Evolutionary conservation across 495 filamentous ascomycete genomes (phyloP).

Genomic region (Xylaria venustula): DNA sequence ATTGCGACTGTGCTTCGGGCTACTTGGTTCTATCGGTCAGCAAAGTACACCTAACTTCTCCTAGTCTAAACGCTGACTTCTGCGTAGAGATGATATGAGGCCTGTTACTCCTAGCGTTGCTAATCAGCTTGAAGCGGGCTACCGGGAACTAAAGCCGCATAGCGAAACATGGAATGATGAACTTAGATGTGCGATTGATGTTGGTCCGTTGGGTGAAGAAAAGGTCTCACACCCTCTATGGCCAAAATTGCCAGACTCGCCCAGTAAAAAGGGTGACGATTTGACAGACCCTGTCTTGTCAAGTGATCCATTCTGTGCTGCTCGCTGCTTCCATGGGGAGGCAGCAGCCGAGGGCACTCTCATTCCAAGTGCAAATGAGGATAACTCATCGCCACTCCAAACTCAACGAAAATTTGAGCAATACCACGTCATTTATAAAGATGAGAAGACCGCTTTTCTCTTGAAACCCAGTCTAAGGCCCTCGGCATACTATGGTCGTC

Average conservation of each 20-base stretch:
- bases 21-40: conserved; percentile 88
- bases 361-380: conserved; percentile 38
- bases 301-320: conserved; percentile 53
- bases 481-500: conserved; percentile 73
- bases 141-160: conserved; percentile 82
- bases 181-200: conserved; percentile 83
- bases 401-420: conserved; percentile 55
- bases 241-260: conserved; percentile 54
- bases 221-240: conserved; percentile 83
- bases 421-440: conserved; percentile 80
- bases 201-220: conserved; percentile 85
- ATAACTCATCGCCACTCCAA: conserved; percentile 30
- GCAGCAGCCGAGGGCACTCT: conserved; percentile 52
- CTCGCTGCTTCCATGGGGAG: conserved; percentile 53
- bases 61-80: conserved; percentile 12
- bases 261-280: conserved; percentile 31
- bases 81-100: conserved; percentile 70
- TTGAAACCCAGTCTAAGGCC: conserved; percentile 76
- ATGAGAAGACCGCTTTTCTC: conserved; percentile 71
- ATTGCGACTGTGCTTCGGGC: conserved; percentile 77
- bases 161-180: conserved; percentile 93
- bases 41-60: background rate
- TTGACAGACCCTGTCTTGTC: conserved; percentile 48
- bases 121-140: conserved; percentile 88
- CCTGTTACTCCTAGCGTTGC: conserved; percentile 87